Evolutionary conservation across 1,284 basidiomycete species (phyloP), one percentile per base, ranked within the genome.

Genomic region (Phellopilus nigrolimitatus): DNA sequence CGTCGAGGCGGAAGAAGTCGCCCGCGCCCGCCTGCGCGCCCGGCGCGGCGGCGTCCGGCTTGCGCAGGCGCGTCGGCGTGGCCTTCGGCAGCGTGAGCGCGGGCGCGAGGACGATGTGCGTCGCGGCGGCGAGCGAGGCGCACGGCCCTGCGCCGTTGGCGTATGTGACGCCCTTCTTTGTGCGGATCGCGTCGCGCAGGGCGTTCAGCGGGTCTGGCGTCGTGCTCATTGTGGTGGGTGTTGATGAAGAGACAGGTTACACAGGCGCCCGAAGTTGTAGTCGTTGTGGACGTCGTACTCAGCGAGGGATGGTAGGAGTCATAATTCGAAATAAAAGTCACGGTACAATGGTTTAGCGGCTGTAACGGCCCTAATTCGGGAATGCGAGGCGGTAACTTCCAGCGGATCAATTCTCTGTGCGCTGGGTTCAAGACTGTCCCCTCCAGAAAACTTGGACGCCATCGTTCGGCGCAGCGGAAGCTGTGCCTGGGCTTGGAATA

Each of bases 371-470:
- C 78, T 70, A 74, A 81, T 61, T 71, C 72, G 79, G 85, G 86
- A 83, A 88, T 88, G 84, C 72, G 79, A 79, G 77, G 68, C 69
- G 78, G 82, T 79, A 74, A 62, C 59, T 68, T 58, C 70, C 82
- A 87, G 78, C 80, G 84, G 77, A 41, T 58, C 65, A 67, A 67
- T 67, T 74, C 71, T 71, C 66, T 75, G 85, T 79, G 87, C 87
- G 85, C 85, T 85, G 81, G 17, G 82, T 88, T 88, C 86, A 83
- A 88, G 82, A 76, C 83, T 75, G 80, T 80, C 82, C 84, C 85
- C 87, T 88, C 84, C 84, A 80, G 86, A 88, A 86, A 88, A 88
- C 82, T 88, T 88, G 84, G 86, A 84, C 67, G 75, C 78, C 80
- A 78, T 75, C 76, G 73, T 71, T 66, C 73, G 70, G 74, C 78